Evolutionary conservation across 1,284 basidiomycete species (phyloP).

Genomic region (Cryptococcus sp.): DNA sequence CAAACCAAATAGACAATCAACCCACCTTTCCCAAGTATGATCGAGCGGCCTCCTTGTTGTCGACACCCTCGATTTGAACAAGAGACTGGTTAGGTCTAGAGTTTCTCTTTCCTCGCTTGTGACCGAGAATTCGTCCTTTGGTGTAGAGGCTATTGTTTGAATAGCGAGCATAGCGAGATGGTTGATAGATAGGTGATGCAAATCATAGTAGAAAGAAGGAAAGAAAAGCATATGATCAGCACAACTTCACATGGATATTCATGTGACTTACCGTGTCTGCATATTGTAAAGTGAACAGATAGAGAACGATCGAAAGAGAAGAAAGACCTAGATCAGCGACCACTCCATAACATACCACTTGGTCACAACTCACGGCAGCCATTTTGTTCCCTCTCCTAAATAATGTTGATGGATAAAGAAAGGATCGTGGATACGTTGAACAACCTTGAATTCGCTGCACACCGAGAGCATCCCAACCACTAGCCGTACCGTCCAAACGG

Average conservation of each 20-base stretch:
- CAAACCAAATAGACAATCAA: not conserved
- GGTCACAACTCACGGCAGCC: conserved; percentile 3
- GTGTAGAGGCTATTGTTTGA: conserved; percentile 66
- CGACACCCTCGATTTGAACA: conserved; percentile 95
- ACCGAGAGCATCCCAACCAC: not conserved
- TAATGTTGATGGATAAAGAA: not conserved
- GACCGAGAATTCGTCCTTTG: conserved; percentile 95
- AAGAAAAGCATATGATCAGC: not conserved
- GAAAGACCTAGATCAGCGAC: conserved; percentile 6
- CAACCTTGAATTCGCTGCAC: not conserved
- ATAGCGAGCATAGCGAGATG: not conserved
- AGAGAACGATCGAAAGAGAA: not conserved
- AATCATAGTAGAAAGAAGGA: not conserved
- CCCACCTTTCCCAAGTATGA: conserved; percentile 98
- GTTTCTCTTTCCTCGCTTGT: conserved; percentile 99
- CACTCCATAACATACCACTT: not conserved
- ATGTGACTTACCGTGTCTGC: conserved; percentile 2
- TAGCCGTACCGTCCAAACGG: not conserved
- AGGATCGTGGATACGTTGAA: conserved; percentile 1
- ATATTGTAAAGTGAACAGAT: not conserved
- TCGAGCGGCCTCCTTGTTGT: conserved; percentile 87
- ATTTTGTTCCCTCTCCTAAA: not conserved
- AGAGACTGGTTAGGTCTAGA: conserved; percentile 91
- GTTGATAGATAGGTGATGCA: not conserved
- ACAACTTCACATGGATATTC: not conserved